These are phyloP conservation scores for Globisporangium polare DNA, from an alignment of 352 stramenopile genomes.

Conservation along the genomic window DNA sequence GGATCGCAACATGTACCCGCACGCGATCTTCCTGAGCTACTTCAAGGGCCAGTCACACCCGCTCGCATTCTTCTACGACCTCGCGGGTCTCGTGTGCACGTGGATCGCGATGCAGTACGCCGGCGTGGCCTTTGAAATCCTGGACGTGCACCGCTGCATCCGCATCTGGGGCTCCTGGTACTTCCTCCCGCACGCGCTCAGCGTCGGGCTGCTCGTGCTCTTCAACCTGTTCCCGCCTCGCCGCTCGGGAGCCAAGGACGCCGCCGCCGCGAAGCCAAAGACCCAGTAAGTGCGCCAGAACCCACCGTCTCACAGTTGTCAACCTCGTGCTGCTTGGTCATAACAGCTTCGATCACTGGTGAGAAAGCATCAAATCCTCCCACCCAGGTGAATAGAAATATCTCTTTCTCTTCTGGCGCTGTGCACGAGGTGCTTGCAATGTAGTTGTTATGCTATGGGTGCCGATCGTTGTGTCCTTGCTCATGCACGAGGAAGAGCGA, in stretches of 20 bases:
- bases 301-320: not conserved
- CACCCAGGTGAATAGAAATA: conserved; percentile 7
- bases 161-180: conserved; percentile 80
- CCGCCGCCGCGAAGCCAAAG: conserved; percentile 31
- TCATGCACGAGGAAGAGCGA: not conserved
- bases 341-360: not conserved
- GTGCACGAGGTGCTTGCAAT: no score
- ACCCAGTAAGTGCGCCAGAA: conserved; percentile 23
- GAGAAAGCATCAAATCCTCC: not conserved
- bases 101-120: conserved; percentile 86
- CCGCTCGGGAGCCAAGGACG: conserved; percentile 18
- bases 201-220: conserved; percentile 53
- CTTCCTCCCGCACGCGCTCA: conserved; percentile 70
- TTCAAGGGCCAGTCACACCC: conserved; percentile 69
- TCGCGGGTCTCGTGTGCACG: conserved; percentile 64
- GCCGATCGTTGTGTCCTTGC: no score
- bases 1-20: conserved; percentile 69
- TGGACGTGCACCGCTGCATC: conserved; percentile 71
- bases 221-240: conserved; percentile 57
- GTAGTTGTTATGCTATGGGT: not conserved
- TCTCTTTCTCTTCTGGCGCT: not conserved
- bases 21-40: conserved; percentile 80
- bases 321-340: not conserved
- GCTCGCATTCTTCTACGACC: conserved; percentile 76
- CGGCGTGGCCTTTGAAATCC: conserved; percentile 81